A percentile compares a stretch with the other conserved stretches of the same genome.
Evolutionary conservation across 257 asterid genomes (phyloP).

Genomic region (Anisodus acutangulus): DNA sequence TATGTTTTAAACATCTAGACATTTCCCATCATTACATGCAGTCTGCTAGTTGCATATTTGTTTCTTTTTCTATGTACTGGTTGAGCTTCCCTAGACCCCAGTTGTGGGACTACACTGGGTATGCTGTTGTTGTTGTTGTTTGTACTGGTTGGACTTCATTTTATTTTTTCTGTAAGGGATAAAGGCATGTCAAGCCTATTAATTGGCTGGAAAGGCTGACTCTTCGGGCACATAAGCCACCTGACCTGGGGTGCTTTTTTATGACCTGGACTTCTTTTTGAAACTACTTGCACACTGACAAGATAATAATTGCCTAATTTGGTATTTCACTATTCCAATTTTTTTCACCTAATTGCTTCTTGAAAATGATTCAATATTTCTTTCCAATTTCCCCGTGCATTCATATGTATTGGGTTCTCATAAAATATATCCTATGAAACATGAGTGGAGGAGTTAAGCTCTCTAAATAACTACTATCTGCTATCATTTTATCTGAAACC

Average conservation of each 20-base stretch:
- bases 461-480: not conserved
- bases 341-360: not conserved
- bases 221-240: not conserved
- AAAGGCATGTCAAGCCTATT: conserved; percentile 18
- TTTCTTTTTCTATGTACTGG: not conserved
- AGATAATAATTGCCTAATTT: conserved; percentile 5
- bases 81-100: not conserved
- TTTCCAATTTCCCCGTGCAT: conserved; percentile 22
- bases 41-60: not conserved
- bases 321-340: not conserved
- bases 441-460: not conserved
- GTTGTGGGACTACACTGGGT: no score
- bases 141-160: not conserved
- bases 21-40: not conserved
- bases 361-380: conserved; percentile 7
- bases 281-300: not conserved
- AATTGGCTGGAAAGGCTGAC: not conserved
- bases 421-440: conserved; percentile 12
- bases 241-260: not conserved
- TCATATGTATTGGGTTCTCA: conserved; percentile 2
- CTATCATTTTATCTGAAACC: conserved; percentile 20
- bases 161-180: not conserved
- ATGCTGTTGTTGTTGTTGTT: no score
- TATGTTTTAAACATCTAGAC: not conserved
- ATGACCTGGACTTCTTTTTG: conserved; percentile 18